Conservation (phyloP, 352 stramenopile species). For the Phytopythium kandeliae region DNA sequence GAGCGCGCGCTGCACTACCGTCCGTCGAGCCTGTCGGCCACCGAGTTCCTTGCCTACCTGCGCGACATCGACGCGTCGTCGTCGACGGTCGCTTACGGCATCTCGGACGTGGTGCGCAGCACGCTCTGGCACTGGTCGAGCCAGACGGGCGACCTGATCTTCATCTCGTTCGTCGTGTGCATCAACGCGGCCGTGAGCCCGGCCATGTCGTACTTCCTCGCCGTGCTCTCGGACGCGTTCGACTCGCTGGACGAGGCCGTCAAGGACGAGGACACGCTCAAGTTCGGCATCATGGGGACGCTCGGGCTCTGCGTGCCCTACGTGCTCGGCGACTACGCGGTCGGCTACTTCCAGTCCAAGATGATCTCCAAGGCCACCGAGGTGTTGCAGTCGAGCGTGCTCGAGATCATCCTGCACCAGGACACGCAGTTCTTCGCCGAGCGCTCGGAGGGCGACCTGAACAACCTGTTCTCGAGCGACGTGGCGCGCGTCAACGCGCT, state of each 20-base stretch:
- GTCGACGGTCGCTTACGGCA: slow-evolving; percentile 66
- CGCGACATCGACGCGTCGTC: slow-evolving; percentile 82
- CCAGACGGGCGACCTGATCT: slow-evolving; percentile 62
- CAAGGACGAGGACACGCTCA: slow-evolving; percentile 44
- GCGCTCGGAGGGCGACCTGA: slow-evolving; percentile 81
- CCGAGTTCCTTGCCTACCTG: slow-evolving; percentile 76
- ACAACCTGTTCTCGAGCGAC: slow-evolving; percentile 87
- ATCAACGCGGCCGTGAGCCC: slow-evolving; percentile 82
- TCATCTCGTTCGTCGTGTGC: slow-evolving; percentile 77
- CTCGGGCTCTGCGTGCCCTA: slow-evolving; percentile 78
- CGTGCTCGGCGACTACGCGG: slow-evolving; percentile 79
- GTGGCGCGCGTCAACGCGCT: slow-evolving; percentile 79
- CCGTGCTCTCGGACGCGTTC: slow-evolving; percentile 70
- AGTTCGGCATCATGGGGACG: slow-evolving; percentile 70
- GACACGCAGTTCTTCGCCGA: slow-evolving; percentile 79
- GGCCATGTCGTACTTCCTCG: slow-evolving; percentile 66
- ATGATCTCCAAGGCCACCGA: slow-evolving; percentile 88
- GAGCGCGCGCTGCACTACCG: slow-evolving; percentile 78
- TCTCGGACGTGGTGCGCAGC: slow-evolving; percentile 66
- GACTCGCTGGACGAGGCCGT: slow-evolving; percentile 32
- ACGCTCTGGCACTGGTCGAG: slow-evolving; percentile 86
- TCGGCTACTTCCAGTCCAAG: slow-evolving; percentile 88
- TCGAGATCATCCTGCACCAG: slow-evolving; percentile 79
- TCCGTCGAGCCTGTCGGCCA: slow-evolving; percentile 62
- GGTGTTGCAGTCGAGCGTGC: slow-evolving; percentile 60